Conservation (phyloP, 1,139 yeast genomes). For the Yamadazyma blattariae region DNA sequence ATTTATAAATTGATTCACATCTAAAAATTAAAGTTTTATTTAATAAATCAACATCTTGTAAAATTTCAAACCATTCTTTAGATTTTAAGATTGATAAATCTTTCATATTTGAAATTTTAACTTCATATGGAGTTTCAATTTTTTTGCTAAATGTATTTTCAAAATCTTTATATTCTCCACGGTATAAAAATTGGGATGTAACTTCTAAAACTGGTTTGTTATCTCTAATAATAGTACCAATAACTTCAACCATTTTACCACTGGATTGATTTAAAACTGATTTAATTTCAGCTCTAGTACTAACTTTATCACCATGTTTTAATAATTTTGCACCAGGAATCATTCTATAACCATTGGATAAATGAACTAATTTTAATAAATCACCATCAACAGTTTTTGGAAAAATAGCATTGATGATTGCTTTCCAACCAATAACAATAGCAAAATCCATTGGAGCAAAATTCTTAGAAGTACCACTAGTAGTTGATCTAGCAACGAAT, state of each 20-base stretch:
- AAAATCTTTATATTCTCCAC: slow-evolving; percentile 86
- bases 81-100: slow-evolving; percentile 92
- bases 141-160: slow-evolving; percentile 90
- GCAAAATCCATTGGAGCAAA: slow-evolving; percentile 99
- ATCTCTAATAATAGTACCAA: slow-evolving; percentile 81
- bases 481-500: slow-evolving; percentile 85
- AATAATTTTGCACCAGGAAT: slow-evolving; percentile 88
- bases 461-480: slow-evolving; percentile 52
- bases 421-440: slow-evolving; percentile 97
- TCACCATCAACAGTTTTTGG: slow-evolving; percentile 97
- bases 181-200: slow-evolving; percentile 90
- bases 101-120: slow-evolving; percentile 68
- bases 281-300: slow-evolving; percentile 78
- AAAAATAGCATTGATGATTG: slow-evolving; percentile 95
- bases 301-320: slow-evolving; percentile 82
- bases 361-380: slow-evolving; percentile 85
- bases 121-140: slow-evolving; percentile 83
- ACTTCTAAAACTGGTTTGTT: slow-evolving; percentile 88
- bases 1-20: slow-evolving; percentile 79
- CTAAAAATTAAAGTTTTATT: slow-evolving; percentile 86
- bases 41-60: slow-evolving; percentile 66
- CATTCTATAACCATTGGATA: slow-evolving; percentile 94
- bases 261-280: slow-evolving; percentile 88
- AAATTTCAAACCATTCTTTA: slow-evolving; percentile 96
- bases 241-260: slow-evolving; percentile 95